Conservation (phyloP, 352 stramenopile species). For the Aphanomyces invadans region DNA sequence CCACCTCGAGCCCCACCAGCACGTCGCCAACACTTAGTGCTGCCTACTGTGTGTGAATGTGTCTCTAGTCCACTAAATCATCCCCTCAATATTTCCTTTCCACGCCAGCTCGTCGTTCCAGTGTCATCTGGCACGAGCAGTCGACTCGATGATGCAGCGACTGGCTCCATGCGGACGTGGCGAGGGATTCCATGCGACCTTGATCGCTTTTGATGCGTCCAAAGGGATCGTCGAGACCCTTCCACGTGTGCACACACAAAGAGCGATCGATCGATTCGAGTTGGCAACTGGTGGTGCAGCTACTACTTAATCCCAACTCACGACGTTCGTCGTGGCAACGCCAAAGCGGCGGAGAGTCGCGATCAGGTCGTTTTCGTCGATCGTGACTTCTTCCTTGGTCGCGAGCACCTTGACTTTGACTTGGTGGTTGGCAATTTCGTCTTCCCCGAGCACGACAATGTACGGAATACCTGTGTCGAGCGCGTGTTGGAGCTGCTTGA, state of each 20-base stretch:
- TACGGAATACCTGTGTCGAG: constrained; percentile 93
- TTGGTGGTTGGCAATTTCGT: constrained; percentile 89
- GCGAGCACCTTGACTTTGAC: constrained; percentile 97
- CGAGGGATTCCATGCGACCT: no score
- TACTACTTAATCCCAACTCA: constrained; percentile 2
- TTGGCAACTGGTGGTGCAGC: no score
- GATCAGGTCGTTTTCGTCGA: constrained; percentile 64
- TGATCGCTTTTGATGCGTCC: no score
- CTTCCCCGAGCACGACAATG: constrained; percentile 96
- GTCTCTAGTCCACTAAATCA: no score
- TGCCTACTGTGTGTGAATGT: no score
- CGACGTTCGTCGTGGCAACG: constrained; percentile 48
- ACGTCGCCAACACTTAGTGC: not conserved
- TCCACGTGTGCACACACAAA: not conserved
- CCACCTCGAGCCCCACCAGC: not conserved
- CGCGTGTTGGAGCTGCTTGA: constrained; percentile 94
- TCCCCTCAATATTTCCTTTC: no score
- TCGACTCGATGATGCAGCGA: no score
- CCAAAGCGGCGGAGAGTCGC: constrained; percentile 58
- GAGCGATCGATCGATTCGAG: not conserved
- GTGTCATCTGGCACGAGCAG: no score
- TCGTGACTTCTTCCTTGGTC: constrained; percentile 86
- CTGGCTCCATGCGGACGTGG: no score
- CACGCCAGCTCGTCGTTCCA: no score
- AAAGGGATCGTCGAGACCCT: no score